These are phyloP conservation scores for Pichia kluyveri DNA, from an alignment of 805 yeast species.

Conservation along the genomic window DNA sequence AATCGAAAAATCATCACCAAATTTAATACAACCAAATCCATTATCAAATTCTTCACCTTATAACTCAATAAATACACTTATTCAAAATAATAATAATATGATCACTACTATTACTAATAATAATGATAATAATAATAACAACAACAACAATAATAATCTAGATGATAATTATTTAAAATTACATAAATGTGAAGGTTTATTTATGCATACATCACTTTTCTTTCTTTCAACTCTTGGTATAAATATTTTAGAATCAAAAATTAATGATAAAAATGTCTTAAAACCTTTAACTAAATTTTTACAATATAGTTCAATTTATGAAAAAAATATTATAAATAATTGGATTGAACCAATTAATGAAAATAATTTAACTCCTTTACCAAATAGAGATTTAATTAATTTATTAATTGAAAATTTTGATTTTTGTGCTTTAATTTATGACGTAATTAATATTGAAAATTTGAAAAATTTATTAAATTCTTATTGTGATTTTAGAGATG, in stretches of 20 bases:
- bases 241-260: constrained; percentile 27
- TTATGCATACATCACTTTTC: constrained; percentile 27
- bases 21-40: not conserved
- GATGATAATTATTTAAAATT: not conserved
- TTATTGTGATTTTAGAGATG: constrained; percentile 21
- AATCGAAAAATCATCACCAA: not conserved
- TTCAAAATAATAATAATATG: not conserved
- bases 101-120: no score
- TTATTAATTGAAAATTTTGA: constrained; percentile 11
- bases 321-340: constrained; percentile 13
- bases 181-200: constrained; percentile 4
- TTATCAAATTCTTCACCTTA: not conserved
- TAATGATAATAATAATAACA: not conserved
- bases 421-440: not conserved
- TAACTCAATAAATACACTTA: not conserved
- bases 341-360: constrained; percentile 30
- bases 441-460: constrained; percentile 5
- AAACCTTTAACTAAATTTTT: constrained; percentile 20
- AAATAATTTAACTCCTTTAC: constrained; percentile 22
- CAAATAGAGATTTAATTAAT: constrained; percentile 18
- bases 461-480: constrained; percentile 6
- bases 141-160: not conserved
- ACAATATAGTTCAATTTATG: constrained; percentile 12
- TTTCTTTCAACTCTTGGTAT: constrained; percentile 34
- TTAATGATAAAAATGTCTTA: constrained; percentile 12